These are phyloP conservation scores for Scutellaria minor DNA, from an alignment of 257 asterid genomes.

Conservation along the genomic window DNA sequence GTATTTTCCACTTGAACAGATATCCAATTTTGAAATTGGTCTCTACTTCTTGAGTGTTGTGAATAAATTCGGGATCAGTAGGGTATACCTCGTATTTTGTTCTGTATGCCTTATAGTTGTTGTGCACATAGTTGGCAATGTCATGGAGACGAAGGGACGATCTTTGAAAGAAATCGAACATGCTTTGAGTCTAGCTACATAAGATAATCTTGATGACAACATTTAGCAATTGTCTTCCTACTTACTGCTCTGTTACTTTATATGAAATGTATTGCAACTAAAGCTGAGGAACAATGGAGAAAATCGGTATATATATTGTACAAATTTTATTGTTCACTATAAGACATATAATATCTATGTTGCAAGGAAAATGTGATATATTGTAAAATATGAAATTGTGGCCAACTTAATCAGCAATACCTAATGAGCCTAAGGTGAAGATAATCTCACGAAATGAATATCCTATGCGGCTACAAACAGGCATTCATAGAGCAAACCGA, in stretches of 20 bases:
- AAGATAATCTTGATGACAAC: slow-evolving; percentile 32
- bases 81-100: slow-evolving; percentile 89
- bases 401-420: too few species aligned
- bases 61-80: slow-evolving; percentile 81
- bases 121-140: slow-evolving; percentile 71
- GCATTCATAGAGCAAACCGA: too few species aligned
- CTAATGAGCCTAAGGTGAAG: background rate
- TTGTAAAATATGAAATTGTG: too few species aligned
- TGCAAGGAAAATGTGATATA: too few species aligned
- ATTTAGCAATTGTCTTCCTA: too few species aligned
- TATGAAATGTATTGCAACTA: background rate
- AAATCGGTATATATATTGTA: slow-evolving; percentile 30
- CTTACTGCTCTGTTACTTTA: too few species aligned
- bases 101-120: slow-evolving; percentile 73
- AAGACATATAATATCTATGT: too few species aligned
- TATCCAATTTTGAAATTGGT: slow-evolving; percentile 83
- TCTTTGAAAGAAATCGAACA: slow-evolving; percentile 92
- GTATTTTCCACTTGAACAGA: slow-evolving; percentile 47
- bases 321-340: background rate
- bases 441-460: background rate
- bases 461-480: background rate
- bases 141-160: slow-evolving; percentile 91
- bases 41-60: too few species aligned
- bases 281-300: background rate
- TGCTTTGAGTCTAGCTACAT: slow-evolving; percentile 62